Base-by-base conservation (phyloP, 805 yeast genomes). In the Pichia ethanolica region DNA sequence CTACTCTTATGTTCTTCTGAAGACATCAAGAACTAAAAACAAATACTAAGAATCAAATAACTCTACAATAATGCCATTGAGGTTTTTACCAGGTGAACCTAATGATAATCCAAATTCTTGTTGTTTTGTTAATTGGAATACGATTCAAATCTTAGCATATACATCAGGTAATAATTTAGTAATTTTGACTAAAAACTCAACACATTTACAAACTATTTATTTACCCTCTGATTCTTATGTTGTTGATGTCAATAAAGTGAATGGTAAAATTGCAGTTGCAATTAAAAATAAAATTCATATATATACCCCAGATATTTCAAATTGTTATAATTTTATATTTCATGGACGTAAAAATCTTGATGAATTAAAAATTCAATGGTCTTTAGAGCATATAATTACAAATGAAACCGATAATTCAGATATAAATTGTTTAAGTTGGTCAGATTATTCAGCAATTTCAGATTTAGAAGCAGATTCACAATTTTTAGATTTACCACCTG, bases 111-210 rank as follows among this genome's bases (percentile, higher is more conserved):
- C 70, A 12, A 77, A 77, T 55, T 70, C 88, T 0, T 75, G 81
- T 27, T 71, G 79, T 39, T 83, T 81, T 52, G 76, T 73, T 7
- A 67, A 69, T 37, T 89, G 96, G 96, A 79, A 79, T 48, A 71
- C 72, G 10, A 79, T 78, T 51, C 76, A 79, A 46, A 65, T 89
- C 2, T 67, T 86, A 35, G 81, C 81, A 1, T 91, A 91, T 63
- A 86, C 89, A 50, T 87, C 97, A 1, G 97, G 96, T 0, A 89
- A 89, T 67, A 89, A 88, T 62, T 71, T 91, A 56, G 85, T 91
- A 35, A 74, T 86, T 5, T 62, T 82, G 3, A 72, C 83, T 7
- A 74, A 77, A 52, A 70, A 74, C 43, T 69, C 73, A 50, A 65
- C 68, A 27, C 68, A 83, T 52, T 66, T 89, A 14, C 98, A 91